These are phyloP conservation scores for Gnomoniopsis sp. DNA, from an alignment of 2,329 filamentous ascomycete genomes.

Conservation along the genomic window DNA sequence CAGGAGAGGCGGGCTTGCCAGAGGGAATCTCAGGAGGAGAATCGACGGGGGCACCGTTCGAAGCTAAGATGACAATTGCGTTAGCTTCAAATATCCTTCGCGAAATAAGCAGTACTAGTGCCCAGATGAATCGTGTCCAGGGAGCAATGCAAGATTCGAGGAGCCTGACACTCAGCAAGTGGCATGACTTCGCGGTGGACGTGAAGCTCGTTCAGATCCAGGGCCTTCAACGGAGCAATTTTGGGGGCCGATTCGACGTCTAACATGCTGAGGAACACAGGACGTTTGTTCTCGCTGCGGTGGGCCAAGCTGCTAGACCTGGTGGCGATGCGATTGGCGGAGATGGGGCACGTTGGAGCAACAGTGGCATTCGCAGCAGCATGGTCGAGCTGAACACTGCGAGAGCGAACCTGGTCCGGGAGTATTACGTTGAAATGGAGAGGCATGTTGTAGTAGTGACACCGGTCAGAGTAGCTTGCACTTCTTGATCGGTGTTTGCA, in stretches of 20 bases:
- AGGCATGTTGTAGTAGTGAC: constrained; percentile 27
- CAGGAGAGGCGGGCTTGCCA: constrained; percentile 34
- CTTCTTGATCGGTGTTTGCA: constrained; percentile 29
- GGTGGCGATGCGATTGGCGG: constrained; percentile 23
- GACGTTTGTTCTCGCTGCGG: constrained; percentile 30
- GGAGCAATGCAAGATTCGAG: constrained; percentile 21
- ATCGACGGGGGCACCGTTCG: constrained; percentile 38
- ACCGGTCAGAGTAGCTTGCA: constrained; percentile 39
- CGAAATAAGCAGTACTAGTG: neutral
- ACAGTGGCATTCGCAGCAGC: constrained; percentile 17
- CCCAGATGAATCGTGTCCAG: neutral
- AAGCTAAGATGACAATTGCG: constrained; percentile 31
- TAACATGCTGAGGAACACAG: constrained; percentile 51
- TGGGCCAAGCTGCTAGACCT: constrained; percentile 33
- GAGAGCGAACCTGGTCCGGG: constrained; percentile 42
- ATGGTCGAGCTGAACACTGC: constrained; percentile 48
- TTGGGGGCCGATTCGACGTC: constrained; percentile 47
- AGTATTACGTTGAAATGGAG: constrained; percentile 42
- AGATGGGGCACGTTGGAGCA: constrained; percentile 21
- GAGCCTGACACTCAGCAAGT: constrained; percentile 33
- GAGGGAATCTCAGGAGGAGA: constrained; percentile 35
- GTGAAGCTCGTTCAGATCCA: constrained; percentile 47
- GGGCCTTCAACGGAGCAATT: constrained; percentile 39
- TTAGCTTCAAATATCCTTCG: constrained; percentile 17
- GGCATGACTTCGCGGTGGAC: constrained; percentile 30